A percentile compares a stretch with the other conserved stretches of the same genome.
Conservation (phyloP, 495 filamentous ascomycete species). For the Xylaria palmicola region DNA sequence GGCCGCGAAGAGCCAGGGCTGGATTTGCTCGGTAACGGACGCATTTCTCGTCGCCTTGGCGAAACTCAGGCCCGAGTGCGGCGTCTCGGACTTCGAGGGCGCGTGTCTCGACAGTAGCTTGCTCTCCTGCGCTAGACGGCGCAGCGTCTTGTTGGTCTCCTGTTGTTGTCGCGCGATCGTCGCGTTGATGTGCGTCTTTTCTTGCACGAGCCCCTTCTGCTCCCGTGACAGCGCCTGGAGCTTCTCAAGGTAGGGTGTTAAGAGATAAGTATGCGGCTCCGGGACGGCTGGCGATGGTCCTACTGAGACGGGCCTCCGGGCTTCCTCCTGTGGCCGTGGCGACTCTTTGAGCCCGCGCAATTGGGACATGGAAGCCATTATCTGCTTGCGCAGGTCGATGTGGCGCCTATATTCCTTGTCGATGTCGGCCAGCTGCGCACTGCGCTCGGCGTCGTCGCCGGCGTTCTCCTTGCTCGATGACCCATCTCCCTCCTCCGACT, state of each 20-base stretch:
- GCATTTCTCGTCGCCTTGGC: slow-evolving; percentile 24
- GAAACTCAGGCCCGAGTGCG: slow-evolving; percentile 22
- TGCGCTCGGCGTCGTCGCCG: slow-evolving; percentile 46
- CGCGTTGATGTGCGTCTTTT: slow-evolving; percentile 61
- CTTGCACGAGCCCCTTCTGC: slow-evolving; percentile 62
- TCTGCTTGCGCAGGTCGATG: slow-evolving; percentile 41
- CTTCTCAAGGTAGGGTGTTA: slow-evolving; percentile 55
- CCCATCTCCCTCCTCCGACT: slow-evolving; percentile 37
- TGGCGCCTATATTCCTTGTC: slow-evolving; percentile 53
- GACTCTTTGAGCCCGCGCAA: slow-evolving; percentile 21
- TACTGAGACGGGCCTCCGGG: slow-evolving; percentile 18
- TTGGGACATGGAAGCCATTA: slow-evolving; percentile 34
- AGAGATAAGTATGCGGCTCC: slow-evolving; percentile 39
- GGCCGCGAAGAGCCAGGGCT: slow-evolving; percentile 52
- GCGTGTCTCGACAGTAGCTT: slow-evolving; percentile 66
- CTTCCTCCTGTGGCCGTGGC: slow-evolving; percentile 2
- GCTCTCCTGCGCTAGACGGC: slow-evolving; percentile 65
- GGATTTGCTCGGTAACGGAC: slow-evolving; percentile 38
- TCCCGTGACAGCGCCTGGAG: slow-evolving; percentile 57
- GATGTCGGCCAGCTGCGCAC: slow-evolving; percentile 38
- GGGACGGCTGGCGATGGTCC: slow-evolving; percentile 20
- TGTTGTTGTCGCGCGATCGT: slow-evolving; percentile 59
- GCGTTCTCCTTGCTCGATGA: slow-evolving; percentile 40
- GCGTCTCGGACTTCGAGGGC: slow-evolving; percentile 28
- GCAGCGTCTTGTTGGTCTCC: slow-evolving; percentile 54